phyloP scores from a whole-genome alignment of 2,329 filamentous ascomycete genomes.

The Paraphoma sp. region DNA sequence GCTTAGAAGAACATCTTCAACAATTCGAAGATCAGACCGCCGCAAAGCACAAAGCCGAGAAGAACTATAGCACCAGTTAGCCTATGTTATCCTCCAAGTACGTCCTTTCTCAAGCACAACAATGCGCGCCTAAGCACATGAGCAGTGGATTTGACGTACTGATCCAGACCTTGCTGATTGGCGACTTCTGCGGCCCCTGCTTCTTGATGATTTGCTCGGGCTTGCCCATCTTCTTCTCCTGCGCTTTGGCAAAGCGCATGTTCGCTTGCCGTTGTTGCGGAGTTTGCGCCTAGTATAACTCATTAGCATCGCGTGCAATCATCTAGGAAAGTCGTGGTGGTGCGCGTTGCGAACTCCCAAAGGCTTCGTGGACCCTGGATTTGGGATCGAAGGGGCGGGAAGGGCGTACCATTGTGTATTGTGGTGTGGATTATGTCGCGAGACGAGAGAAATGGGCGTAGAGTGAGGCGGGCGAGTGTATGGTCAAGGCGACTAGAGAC shows the following conservation, averaged over 20 bases:
- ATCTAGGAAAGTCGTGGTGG: too few species aligned
- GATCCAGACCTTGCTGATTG: conserved; percentile 65
- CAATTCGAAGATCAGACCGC: conserved; percentile 66
- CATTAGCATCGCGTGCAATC: background rate
- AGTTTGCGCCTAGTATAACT: conserved; percentile 74
- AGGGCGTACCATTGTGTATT: conserved; percentile 21
- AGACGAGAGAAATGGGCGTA: background rate
- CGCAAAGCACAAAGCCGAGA: conserved; percentile 68
- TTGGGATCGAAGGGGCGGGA: background rate
- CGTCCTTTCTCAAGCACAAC: background rate
- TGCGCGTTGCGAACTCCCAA: too few species aligned
- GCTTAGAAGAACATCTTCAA: conserved; percentile 55
- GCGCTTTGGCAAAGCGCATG: conserved; percentile 75
- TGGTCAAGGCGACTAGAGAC: background rate
- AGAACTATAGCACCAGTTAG: conserved; percentile 52
- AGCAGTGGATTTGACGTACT: conserved; percentile 54
- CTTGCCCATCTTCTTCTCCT: conserved; percentile 78
- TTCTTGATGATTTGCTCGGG: conserved; percentile 58
- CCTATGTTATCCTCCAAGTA: background rate
- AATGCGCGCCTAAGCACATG: background rate
- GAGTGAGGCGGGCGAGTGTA: background rate
- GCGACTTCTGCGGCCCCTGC: conserved; percentile 54
- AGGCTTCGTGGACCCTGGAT: conserved; percentile 1
- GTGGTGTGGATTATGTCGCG: background rate
- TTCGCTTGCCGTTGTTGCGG: conserved; percentile 83